Evolutionary conservation across 23 red algal genomes (phyloP).

Genomic region (Gracilaria gracilis): DNA sequence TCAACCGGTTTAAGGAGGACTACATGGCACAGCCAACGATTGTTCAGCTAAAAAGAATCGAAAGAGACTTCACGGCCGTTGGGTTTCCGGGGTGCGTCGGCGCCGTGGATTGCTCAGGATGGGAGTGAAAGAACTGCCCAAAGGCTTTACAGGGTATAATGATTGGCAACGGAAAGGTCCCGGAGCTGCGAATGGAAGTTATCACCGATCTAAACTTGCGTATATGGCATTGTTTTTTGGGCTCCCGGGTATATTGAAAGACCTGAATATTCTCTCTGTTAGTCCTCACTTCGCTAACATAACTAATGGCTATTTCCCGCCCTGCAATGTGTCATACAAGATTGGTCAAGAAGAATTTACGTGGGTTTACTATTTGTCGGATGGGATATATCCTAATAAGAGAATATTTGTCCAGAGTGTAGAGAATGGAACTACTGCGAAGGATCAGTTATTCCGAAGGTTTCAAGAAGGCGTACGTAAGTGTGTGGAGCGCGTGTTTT

Average conservation of each 20-base stretch:
- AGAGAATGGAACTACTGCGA: background rate
- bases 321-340: background rate
- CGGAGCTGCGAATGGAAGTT: constrained; percentile 28
- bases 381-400: constrained; percentile 58
- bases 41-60: background rate
- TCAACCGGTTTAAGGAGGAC: background rate
- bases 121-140: constrained; percentile 22
- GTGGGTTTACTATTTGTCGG: constrained; percentile 38
- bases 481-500: constrained; percentile 44
- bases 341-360: background rate
- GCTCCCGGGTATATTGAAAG: background rate
- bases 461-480: background rate
- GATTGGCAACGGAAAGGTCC: constrained; percentile 16
- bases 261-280: constrained; percentile 21
- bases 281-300: constrained; percentile 21
- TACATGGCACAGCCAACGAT: background rate
- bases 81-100: constrained; percentile 26
- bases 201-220: constrained; percentile 14
- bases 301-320: constrained; percentile 8
- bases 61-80: background rate
- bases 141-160: constrained; percentile 50
- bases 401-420: constrained; percentile 24
- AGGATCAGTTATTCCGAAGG: background rate
- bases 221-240: constrained; percentile 35
- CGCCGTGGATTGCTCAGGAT: constrained; percentile 13